Conservation (phyloP, 495 filamentous ascomycete species). For the Echria macrotheca region DNA sequence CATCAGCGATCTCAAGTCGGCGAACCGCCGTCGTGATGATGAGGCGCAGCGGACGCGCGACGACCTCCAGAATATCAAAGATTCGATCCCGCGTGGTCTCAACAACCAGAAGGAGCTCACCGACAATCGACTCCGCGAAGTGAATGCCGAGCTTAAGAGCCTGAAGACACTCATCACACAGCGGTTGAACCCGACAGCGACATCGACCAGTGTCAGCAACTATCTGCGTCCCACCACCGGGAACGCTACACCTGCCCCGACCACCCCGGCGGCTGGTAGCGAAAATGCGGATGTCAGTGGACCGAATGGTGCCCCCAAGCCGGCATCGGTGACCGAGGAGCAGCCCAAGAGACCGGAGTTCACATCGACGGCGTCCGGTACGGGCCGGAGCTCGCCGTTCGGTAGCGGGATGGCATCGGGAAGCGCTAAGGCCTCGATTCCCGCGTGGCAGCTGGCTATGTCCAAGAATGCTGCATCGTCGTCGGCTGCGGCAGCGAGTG, state of each 20-base stretch:
- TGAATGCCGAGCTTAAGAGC: conserved; percentile 85
- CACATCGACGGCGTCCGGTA: conserved; percentile 13
- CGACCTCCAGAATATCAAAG: conserved; percentile 75
- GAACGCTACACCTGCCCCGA: conserved; percentile 24
- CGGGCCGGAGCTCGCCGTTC: conserved; percentile 31
- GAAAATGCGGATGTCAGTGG: conserved; percentile 25
- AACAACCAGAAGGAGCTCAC: conserved; percentile 78
- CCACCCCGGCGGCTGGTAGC: conserved; percentile 26
- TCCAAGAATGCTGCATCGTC: conserved; percentile 43
- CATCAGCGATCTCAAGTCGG: conserved; percentile 71
- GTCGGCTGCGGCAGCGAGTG: conserved; percentile 26
- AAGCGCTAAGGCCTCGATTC: conserved; percentile 61
- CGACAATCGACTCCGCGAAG: conserved; percentile 74
- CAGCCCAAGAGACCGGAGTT: conserved; percentile 20
- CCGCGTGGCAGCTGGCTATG: conserved; percentile 81
- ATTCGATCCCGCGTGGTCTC: conserved; percentile 80
- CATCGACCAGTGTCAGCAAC: conserved; percentile 28
- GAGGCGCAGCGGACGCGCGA: conserved; percentile 80
- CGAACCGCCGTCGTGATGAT: conserved; percentile 72
- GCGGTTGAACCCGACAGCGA: conserved; percentile 55
- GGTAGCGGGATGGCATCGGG: conserved; percentile 33
- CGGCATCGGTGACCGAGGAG: conserved; percentile 31
- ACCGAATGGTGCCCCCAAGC: conserved; percentile 10
- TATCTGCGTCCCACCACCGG: conserved; percentile 35
- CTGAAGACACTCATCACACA: conserved; percentile 83